phyloP scores from a whole-genome alignment of 345 rosid genomes.

The Eucalyptus cladocalyx region DNA sequence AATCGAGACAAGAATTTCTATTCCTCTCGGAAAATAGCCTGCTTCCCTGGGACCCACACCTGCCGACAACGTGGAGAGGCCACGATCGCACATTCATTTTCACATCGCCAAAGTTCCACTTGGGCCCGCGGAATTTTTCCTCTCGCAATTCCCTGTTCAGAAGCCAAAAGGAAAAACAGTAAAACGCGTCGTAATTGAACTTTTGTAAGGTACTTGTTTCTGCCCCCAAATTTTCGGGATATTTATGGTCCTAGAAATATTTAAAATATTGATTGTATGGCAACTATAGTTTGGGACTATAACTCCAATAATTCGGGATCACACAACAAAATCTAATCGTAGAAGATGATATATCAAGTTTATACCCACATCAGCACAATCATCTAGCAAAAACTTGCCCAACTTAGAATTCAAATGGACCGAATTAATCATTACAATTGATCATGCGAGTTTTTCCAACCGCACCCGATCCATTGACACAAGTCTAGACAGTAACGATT shows the following conservation, averaged over 20 bases:
- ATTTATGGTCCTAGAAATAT: neutral
- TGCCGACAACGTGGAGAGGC: neutral
- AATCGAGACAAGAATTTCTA: neutral
- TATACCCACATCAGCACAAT: neutral
- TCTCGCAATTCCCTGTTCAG: neutral
- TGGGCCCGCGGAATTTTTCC: neutral
- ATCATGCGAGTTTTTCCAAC: fast-evolving
- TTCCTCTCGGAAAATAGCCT: neutral
- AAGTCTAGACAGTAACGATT: fast-evolving
- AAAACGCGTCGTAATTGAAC: neutral
- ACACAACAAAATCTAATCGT: fast-evolving
- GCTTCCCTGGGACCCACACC: neutral
- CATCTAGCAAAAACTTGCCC: neutral
- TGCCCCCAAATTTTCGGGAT: neutral
- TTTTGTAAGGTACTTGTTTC: neutral
- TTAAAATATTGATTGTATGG: neutral
- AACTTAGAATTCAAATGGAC: neutral
- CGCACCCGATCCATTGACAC: neutral
- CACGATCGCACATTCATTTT: neutral
- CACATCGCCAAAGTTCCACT: neutral
- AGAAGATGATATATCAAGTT: neutral
- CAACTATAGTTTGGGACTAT: neutral
- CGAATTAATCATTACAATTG: neutral
- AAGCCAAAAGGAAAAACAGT: neutral
- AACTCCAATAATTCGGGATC: neutral